Evolutionary conservation across 176 grass and related monocot species (phyloP).

Genomic region (Phragmites australis): DNA sequence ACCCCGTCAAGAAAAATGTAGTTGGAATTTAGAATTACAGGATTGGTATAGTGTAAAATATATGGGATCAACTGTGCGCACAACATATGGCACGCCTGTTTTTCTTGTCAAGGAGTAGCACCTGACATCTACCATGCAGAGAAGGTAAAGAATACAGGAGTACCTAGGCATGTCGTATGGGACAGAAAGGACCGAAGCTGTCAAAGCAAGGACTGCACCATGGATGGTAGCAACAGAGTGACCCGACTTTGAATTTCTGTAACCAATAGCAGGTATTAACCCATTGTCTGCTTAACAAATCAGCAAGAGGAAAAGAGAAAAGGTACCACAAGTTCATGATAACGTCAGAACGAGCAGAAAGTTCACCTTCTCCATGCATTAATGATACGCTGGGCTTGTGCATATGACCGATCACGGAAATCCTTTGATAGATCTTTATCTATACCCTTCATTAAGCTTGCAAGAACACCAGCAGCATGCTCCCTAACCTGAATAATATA

Average conservation of each 20-base stretch:
- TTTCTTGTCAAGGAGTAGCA: slow-evolving; percentile 13
- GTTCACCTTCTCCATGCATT: slow-evolving; percentile 52
- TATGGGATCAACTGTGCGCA: background rate
- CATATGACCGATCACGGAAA: slow-evolving; percentile 80
- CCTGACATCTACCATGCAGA: slow-evolving; percentile 14
- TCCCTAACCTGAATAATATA: slow-evolving; percentile 78
- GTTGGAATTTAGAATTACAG: background rate
- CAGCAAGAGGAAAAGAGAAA: background rate
- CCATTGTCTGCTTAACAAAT: background rate
- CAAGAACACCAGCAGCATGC: slow-evolving; percentile 93
- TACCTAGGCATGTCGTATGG: slow-evolving; percentile 99
- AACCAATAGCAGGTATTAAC: slow-evolving; percentile 16
- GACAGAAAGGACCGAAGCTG: slow-evolving; percentile 87
- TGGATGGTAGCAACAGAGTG: slow-evolving; percentile 70
- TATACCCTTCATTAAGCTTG: slow-evolving; percentile 90
- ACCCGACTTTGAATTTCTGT: slow-evolving; percentile 59
- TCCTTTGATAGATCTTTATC: slow-evolving; percentile 69
- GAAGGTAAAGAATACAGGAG: slow-evolving; percentile 7
- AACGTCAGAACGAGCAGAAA: slow-evolving; percentile 21
- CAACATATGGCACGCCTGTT: background rate
- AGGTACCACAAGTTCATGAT: background rate
- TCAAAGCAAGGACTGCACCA: slow-evolving; percentile 89
- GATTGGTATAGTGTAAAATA: background rate
- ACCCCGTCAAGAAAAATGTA: background rate
- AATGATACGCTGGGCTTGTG: slow-evolving; percentile 63